Evolutionary conservation across 202 grass and related monocot genomes (phyloP).

Genomic region (Elaeis oleifera): DNA sequence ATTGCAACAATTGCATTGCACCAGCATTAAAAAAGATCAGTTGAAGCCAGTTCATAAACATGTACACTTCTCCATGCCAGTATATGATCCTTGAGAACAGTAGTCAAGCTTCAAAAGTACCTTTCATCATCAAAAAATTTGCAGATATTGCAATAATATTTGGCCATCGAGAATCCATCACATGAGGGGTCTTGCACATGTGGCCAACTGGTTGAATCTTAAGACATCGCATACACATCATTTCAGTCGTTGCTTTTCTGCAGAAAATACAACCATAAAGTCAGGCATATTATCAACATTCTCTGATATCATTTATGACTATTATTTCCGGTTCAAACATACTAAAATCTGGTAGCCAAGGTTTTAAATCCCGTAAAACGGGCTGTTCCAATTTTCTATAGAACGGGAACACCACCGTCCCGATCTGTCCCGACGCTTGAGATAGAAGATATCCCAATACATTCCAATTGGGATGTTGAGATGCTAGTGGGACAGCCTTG

Average conservation of each 20-base stretch:
- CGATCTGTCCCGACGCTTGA: no score
- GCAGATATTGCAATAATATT: slow-evolving; percentile 87
- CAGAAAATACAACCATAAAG: slow-evolving; percentile 29
- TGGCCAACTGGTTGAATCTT: slow-evolving; percentile 76
- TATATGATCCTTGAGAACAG: no score
- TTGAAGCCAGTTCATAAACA: background rate
- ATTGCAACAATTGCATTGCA: no score
- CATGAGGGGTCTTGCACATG: slow-evolving; percentile 63
- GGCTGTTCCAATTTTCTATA: no score
- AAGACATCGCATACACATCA: slow-evolving; percentile 96
- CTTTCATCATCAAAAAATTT: slow-evolving; percentile 99
- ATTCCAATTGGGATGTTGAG: no score
- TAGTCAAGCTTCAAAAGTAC: slow-evolving; percentile 28
- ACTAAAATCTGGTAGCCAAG: no score
- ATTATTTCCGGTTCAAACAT: no score
- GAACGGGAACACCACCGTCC: no score
- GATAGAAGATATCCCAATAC: no score
- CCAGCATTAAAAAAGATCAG: background rate
- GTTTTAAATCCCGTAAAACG: no score
- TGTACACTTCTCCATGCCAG: background rate
- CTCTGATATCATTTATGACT: background rate
- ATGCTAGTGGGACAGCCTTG: no score
- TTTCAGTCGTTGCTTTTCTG: slow-evolving; percentile 77
- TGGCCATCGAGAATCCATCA: slow-evolving; percentile 70
- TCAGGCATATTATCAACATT: background rate